Conservation (phyloP, 108 stramenopile genomes). For the Aurantiochytrium sp. region DNA sequence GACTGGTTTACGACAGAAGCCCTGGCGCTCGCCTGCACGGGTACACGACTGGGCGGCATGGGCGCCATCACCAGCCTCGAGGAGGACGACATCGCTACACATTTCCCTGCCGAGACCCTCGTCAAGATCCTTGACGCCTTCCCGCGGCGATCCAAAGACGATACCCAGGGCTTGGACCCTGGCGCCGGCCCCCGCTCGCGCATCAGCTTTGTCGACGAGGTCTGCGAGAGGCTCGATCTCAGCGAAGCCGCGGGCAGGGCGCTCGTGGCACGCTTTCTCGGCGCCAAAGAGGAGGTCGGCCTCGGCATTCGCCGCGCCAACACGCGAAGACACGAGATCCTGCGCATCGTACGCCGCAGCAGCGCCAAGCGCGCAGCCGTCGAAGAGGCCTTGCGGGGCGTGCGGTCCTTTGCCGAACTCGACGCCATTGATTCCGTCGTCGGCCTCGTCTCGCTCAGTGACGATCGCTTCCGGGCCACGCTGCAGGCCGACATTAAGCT, state of each 20-base stretch:
- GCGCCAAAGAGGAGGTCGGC: background rate
- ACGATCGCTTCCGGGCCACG: background rate
- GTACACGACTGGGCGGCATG: background rate
- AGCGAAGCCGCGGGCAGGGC: background rate
- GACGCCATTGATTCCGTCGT: constrained; percentile 23
- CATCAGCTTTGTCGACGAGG: background rate
- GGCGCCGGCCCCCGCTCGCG: background rate
- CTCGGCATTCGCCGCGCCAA: background rate
- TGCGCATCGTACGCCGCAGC: background rate
- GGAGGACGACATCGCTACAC: background rate
- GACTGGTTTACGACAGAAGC: constrained; percentile 29
- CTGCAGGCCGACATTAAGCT: background rate
- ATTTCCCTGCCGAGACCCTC: background rate
- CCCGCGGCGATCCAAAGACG: background rate
- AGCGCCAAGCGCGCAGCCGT: background rate
- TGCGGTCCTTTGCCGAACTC: background rate
- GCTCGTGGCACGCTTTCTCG: background rate
- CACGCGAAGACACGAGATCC: background rate
- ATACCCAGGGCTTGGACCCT: background rate
- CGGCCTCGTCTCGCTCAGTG: background rate
- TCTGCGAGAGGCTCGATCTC: background rate
- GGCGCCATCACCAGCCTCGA: background rate
- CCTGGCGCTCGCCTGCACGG: background rate
- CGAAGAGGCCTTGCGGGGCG: background rate
- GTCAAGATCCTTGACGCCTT: background rate